Percentiles rank a stretch among this genome's conserved stretches.
Evolutionary conservation across 352 stramenopile species (phyloP).

Genomic region (Phytopythium sindhum): DNA sequence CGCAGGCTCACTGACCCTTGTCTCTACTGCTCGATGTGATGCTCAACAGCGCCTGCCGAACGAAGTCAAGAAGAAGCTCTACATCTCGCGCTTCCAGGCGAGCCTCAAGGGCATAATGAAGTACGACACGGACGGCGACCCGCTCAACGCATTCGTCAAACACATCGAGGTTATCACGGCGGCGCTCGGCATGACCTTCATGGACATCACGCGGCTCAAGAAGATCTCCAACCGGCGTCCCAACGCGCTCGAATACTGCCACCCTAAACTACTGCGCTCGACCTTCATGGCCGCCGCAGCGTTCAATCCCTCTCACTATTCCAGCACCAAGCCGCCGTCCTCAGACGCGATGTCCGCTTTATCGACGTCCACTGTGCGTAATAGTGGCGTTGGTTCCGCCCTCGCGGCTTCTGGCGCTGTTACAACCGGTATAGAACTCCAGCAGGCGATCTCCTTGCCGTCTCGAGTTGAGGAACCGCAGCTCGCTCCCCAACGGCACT

Average conservation of each 20-base stretch:
- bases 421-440: background rate
- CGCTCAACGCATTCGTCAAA: constrained; percentile 62
- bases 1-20: background rate
- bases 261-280: constrained; percentile 5
- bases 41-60: constrained; percentile 48
- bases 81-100: constrained; percentile 59
- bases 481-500: background rate
- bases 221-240: constrained; percentile 40
- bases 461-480: background rate
- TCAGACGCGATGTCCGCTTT: background rate
- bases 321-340: background rate
- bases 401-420: background rate
- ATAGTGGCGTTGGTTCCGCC: background rate
- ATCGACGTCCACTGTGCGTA: background rate
- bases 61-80: constrained; percentile 76
- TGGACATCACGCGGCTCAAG: constrained; percentile 55
- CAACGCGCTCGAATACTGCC: constrained; percentile 17
- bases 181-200: constrained; percentile 46
- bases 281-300: background rate
- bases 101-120: constrained; percentile 75
- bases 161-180: constrained; percentile 73
- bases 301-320: background rate
- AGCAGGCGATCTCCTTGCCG: background rate
- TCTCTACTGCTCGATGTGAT: background rate
- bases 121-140: constrained; percentile 70